phyloP scores from a whole-genome alignment of 139 green algal genomes.

The Trebouxia sp. region DNA sequence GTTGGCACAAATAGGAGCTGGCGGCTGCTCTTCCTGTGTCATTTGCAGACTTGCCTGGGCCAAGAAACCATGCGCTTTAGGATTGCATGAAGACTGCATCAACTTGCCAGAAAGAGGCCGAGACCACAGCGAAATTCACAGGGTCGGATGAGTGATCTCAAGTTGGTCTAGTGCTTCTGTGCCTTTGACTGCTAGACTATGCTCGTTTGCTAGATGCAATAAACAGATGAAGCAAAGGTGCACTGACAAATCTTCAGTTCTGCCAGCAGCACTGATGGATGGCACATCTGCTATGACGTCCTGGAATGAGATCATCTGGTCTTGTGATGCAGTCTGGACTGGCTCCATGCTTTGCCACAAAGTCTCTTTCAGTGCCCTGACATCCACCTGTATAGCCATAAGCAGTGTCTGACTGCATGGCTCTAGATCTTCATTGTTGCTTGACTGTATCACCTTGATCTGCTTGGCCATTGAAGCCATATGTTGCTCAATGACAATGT shows the following conservation, averaged over 20 bases:
- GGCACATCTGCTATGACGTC: conserved; percentile 61
- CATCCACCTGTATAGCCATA: conserved; percentile 73
- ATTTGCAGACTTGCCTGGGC: too few species aligned
- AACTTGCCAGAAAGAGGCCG: too few species aligned
- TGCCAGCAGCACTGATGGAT: conserved; percentile 47
- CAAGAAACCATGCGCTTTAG: too few species aligned
- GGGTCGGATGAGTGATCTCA: not conserved
- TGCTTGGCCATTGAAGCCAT: too few species aligned
- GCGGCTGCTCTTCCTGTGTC: too few species aligned
- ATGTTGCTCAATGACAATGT: too few species aligned
- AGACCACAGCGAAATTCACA: too few species aligned
- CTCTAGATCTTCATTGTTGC: too few species aligned
- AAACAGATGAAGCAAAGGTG: conserved; percentile 98
- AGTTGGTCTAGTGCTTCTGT: not conserved
- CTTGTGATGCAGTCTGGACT: not conserved
- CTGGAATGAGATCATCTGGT: conserved; percentile 44
- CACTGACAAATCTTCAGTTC: conserved; percentile 77
- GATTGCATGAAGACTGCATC: too few species aligned
- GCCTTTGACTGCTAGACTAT: conserved; percentile 63
- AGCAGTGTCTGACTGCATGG: not conserved
- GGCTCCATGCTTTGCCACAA: conserved; percentile 70
- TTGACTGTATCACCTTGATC: too few species aligned
- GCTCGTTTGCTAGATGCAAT: conserved; percentile 96
- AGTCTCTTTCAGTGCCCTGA: conserved; percentile 78
- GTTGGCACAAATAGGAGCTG: too few species aligned